A percentile compares a stretch with the other conserved stretches of the same genome.
These are phyloP conservation scores for Moricandia arvensis DNA, from an alignment of 345 rosid species.

Conservation along the genomic window DNA sequence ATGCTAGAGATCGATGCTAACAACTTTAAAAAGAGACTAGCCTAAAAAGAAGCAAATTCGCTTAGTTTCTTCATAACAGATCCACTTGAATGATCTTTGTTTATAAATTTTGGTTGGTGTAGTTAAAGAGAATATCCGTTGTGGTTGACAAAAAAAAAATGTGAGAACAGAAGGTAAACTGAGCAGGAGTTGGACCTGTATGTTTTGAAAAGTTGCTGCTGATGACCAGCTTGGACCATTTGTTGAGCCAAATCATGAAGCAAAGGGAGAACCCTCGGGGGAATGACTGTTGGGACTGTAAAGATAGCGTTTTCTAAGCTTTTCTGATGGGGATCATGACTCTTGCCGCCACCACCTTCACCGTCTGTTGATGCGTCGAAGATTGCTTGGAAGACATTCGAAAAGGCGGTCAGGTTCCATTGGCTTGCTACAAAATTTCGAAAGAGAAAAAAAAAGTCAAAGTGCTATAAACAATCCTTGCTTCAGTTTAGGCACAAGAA, in stretches of 20 bases:
- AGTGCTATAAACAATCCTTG: not conserved
- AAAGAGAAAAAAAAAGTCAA: conserved; percentile 4
- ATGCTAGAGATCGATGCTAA: not conserved
- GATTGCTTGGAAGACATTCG: conserved; percentile 77
- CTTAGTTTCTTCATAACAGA: not conserved
- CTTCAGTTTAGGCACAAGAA: not conserved
- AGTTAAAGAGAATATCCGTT: not conserved
- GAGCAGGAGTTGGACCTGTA: conserved; percentile 55
- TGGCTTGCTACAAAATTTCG: conserved; percentile 64
- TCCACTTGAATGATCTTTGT: not conserved
- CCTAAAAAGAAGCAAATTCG: not conserved
- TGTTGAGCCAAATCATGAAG: conserved; percentile 77
- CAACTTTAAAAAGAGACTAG: not conserved
- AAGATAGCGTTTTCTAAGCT: conserved; percentile 58
- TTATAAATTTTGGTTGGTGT: not conserved
- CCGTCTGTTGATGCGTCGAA: conserved; percentile 63
- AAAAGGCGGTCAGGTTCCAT: conserved; percentile 88
- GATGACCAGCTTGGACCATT: conserved; percentile 90
- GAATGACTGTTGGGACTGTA: conserved; percentile 77
- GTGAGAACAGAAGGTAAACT: not conserved
- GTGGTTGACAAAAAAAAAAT: not conserved
- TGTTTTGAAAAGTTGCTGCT: conserved; percentile 75
- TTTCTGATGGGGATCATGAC: conserved; percentile 50
- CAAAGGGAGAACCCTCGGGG: conserved; percentile 80
- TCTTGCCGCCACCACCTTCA: conserved; percentile 45